Evolutionary conservation across 768 basidiomycete genomes (phyloP).

Genomic region (Kwoniella newhampshirensis): DNA sequence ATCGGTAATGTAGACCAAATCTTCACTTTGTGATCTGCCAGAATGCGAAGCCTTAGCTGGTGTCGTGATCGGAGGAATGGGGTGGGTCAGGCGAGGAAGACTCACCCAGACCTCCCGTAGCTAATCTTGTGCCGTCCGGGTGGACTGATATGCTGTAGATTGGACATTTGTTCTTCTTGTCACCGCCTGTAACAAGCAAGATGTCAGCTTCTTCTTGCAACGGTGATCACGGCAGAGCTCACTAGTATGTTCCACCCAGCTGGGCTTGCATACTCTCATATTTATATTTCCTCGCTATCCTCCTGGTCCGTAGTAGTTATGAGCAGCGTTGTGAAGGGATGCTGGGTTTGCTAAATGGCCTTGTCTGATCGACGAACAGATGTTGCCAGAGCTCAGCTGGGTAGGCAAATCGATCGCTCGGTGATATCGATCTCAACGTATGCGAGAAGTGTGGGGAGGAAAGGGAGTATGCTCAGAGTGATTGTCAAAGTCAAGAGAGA

Average conservation of each 20-base stretch:
- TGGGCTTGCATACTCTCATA: conserved; percentile 50
- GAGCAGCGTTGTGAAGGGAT: too few relatives aligned
- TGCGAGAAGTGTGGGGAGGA: too few relatives aligned
- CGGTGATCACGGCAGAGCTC: conserved; percentile 10
- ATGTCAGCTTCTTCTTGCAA: too few relatives aligned
- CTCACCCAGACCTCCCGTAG: conserved; percentile 81
- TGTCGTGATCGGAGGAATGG: background rate
- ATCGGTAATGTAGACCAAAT: conserved; percentile 98
- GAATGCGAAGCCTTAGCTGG: background rate
- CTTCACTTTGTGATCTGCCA: conserved; percentile 79
- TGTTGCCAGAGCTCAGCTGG: too few relatives aligned
- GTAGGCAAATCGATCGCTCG: too few relatives aligned
- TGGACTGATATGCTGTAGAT: conserved; percentile 94
- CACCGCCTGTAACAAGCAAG: conserved; percentile 24
- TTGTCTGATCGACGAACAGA: too few relatives aligned
- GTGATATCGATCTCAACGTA: too few relatives aligned
- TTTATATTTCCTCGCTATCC: background rate
- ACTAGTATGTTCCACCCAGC: conserved; percentile 52
- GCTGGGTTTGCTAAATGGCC: too few relatives aligned
- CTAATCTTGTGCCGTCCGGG: conserved; percentile 91
- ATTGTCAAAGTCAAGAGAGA: too few relatives aligned
- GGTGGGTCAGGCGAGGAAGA: background rate
- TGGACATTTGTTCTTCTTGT: conserved; percentile 71
- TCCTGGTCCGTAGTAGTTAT: too few relatives aligned
- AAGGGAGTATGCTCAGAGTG: too few relatives aligned